Base-by-base conservation (phyloP, 177 flowering plant genomes). In the Vitis hybrid region DNA sequence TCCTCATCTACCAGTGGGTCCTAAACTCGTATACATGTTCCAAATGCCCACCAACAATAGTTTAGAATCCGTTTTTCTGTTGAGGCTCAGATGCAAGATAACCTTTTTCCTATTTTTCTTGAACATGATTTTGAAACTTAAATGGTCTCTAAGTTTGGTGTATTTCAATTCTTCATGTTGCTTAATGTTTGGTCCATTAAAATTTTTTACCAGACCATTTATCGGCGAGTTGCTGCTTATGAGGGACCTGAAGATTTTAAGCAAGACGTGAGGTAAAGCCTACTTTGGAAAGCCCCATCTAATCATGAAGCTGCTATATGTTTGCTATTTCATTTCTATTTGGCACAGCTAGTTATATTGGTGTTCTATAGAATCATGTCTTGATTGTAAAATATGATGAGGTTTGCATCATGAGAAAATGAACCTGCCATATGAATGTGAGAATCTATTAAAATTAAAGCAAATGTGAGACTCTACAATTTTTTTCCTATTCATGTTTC, bases 211-310 rank as follows among this genome's bases (percentile, higher is more conserved):
- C 83, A 92, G 97, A 91, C 89, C 22, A 75, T 95, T 71, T 92
- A 81, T 77, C 76, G 83, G 58, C 78, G 97, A 33, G 62, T 92
- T 44, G 76, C 90, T 68, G 83, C 97, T 7, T 95, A 95, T 57
- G 80, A 95, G 70, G 78, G 80, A 59, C 33, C 87, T 11, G 86
- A 90, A 74, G 98, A 88, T 82, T 86, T 94, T 17, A 82, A 80
- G 71, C 76, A 83, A 77, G 98, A 94, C 77, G 71, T 89, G 72
- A 88, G 94, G 98, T 92, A 86, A 69, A 49, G 20, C 31, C 65
- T 62, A 20, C 50, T 28, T 54, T 60, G 66, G 63, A 6, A 57
- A 18, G 17, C 59, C 66, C 28, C 20, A 19, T 72, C 51, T 65
- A 60, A 18, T 60, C 20, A 9, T 47, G 33, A 15, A 3, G 22